Conservation (phyloP, 2,329 filamentous ascomycete species). For the Stylonectria norvegica region DNA sequence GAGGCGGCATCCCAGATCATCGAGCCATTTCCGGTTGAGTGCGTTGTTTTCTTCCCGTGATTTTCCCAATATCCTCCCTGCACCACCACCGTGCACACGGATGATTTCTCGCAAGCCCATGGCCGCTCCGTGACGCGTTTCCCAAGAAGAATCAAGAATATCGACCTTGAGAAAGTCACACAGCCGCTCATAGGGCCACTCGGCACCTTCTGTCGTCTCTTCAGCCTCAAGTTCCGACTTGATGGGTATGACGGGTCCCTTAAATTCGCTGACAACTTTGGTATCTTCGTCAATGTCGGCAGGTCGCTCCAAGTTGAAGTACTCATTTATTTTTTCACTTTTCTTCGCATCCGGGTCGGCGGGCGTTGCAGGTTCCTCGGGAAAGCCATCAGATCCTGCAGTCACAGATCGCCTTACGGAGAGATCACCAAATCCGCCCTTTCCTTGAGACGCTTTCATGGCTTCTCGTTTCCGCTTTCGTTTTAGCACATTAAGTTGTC, state of each 20-base stretch:
- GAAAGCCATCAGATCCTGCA: constrained; percentile 58
- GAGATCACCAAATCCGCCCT: constrained; percentile 85
- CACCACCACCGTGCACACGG: constrained; percentile 84
- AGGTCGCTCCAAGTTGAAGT: constrained; percentile 83
- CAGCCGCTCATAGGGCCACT: constrained; percentile 92
- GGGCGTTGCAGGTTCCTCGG: constrained; percentile 55
- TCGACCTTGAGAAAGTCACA: constrained; percentile 94
- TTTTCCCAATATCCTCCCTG: constrained; percentile 72
- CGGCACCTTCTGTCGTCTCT: constrained; percentile 69
- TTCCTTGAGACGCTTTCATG: constrained; percentile 79
- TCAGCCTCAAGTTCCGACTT: constrained; percentile 83
- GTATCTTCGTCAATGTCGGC: constrained; percentile 79
- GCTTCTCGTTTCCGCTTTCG: constrained; percentile 88
- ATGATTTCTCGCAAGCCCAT: constrained; percentile 92
- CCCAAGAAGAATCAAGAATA: constrained; percentile 90
- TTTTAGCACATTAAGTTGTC: constrained; percentile 92
- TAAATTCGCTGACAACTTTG: constrained; percentile 94
- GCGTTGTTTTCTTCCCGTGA: constrained; percentile 69
- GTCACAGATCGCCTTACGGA: constrained; percentile 63
- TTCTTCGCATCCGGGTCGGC: constrained; percentile 55
- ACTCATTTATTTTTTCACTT: constrained; percentile 70
- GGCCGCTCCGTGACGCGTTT: constrained; percentile 91
- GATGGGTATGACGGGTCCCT: constrained; percentile 74
- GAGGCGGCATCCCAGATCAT: constrained; percentile 90
- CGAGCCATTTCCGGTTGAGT: constrained; percentile 81